Evolutionary conservation across 2,329 filamentous ascomycete genomes (phyloP).

Genomic region (Diaporthe amygdali): DNA sequence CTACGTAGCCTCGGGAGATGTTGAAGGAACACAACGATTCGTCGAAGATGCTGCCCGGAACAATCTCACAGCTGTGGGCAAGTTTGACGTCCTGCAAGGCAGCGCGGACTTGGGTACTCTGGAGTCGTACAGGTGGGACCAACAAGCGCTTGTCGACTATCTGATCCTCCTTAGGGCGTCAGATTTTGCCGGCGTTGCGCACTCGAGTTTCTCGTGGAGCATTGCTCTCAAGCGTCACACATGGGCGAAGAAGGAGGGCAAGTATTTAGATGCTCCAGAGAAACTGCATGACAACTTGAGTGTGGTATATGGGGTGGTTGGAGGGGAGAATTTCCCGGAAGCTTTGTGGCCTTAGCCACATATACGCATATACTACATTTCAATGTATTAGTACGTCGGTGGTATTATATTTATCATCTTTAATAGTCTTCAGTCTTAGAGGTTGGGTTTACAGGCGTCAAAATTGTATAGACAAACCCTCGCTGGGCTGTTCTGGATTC

Average conservation of each 20-base stretch:
- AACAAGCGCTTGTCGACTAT: conserved; percentile 19
- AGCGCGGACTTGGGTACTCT: neutral
- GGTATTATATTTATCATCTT: too few relatives aligned
- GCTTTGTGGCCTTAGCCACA: conserved; percentile 4
- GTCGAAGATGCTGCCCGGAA: conserved; percentile 1
- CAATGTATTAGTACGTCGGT: too few relatives aligned
- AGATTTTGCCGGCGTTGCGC: conserved; percentile 16
- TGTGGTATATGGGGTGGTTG: conserved; percentile 11
- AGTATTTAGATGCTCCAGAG: conserved; percentile 9
- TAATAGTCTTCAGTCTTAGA: too few relatives aligned
- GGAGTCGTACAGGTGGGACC: neutral
- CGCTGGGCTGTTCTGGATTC: too few relatives aligned
- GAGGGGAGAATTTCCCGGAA: neutral
- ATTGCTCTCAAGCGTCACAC: conserved; percentile 16
- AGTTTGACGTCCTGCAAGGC: neutral
- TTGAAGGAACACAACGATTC: conserved; percentile 6
- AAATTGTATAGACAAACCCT: conserved; percentile 34
- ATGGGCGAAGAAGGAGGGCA: neutral
- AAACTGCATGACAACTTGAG: conserved; percentile 10
- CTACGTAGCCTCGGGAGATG: conserved; percentile 17
- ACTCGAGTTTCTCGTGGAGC: conserved; percentile 21
- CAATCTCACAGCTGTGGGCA: neutral
- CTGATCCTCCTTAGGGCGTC: conserved; percentile 10
- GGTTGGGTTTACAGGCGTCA: too few relatives aligned
- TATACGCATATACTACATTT: too few relatives aligned